Percentiles rank a stretch among this genome's conserved stretches.
phyloP scores from a whole-genome alignment of 2,329 filamentous ascomycete species.

The Fusarium humuli region DNA sequence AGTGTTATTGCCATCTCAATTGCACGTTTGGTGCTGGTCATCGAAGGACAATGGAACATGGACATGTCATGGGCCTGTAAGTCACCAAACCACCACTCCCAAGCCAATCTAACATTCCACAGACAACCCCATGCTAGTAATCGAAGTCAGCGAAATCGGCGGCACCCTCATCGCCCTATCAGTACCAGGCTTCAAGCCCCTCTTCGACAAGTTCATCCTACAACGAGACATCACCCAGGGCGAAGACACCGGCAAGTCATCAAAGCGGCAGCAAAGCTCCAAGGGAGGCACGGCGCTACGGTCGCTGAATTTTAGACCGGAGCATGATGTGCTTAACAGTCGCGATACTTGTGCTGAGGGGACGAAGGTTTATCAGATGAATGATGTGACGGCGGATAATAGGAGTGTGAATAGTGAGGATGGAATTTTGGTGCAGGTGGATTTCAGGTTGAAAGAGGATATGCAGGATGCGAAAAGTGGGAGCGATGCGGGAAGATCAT shows the following conservation, averaged over 20 bases:
- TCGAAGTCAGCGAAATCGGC: constrained; percentile 64
- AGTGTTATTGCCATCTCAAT: constrained; percentile 63
- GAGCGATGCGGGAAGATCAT: constrained; percentile 7
- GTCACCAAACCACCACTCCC: neutral
- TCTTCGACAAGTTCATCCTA: constrained; percentile 54
- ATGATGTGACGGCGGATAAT: constrained; percentile 36
- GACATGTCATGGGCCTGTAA: constrained; percentile 62
- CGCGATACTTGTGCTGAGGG: constrained; percentile 44
- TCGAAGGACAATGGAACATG: constrained; percentile 58
- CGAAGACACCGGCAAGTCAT: constrained; percentile 38
- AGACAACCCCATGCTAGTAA: constrained; percentile 60
- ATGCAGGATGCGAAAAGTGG: constrained; percentile 6
- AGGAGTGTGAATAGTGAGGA: constrained; percentile 45
- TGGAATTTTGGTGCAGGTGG: constrained; percentile 52
- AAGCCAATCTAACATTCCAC: neutral
- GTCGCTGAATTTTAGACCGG: constrained; percentile 47
- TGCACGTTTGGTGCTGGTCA: constrained; percentile 60
- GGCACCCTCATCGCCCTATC: constrained; percentile 63
- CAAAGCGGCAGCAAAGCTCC: constrained; percentile 36
- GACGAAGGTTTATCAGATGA: constrained; percentile 37
- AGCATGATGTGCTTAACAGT: constrained; percentile 47
- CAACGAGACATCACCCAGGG: constrained; percentile 40
- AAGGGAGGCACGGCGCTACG: constrained; percentile 48
- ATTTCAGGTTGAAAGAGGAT: constrained; percentile 52
- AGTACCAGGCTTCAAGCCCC: constrained; percentile 61